phyloP scores from a whole-genome alignment of 1,284 basidiomycete species.

The Moniliophthora roreri region DNA sequence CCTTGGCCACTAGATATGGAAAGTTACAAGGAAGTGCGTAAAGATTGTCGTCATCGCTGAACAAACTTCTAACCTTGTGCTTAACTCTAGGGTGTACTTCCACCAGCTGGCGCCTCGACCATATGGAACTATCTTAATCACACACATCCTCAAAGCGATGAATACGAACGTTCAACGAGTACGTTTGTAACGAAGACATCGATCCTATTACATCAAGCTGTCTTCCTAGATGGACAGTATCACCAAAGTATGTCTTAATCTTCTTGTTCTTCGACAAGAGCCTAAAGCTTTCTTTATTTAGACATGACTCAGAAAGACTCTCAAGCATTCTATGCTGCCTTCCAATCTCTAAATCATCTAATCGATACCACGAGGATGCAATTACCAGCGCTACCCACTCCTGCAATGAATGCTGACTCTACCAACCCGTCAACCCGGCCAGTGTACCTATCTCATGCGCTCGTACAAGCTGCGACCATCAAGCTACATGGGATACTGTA shows the following conservation, averaged over 20 bases:
- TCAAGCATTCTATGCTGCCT: slow-evolving; percentile 34
- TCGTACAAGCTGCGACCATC: slow-evolving; percentile 41
- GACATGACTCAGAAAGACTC: slow-evolving; percentile 36
- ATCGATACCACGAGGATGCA: slow-evolving; percentile 36
- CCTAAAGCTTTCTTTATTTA: slow-evolving; percentile 15
- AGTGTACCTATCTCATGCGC: slow-evolving; percentile 37
- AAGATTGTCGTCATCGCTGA: not conserved
- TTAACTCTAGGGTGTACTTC: slow-evolving; percentile 11
- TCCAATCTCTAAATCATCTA: slow-evolving; percentile 37
- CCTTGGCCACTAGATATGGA: slow-evolving; percentile 19
- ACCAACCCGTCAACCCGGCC: slow-evolving; percentile 31
- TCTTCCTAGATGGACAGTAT: slow-evolving; percentile 40
- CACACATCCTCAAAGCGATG: slow-evolving; percentile 3
- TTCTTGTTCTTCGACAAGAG: slow-evolving; percentile 7
- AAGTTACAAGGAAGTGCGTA: slow-evolving; percentile 15
- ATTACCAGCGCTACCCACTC: slow-evolving; percentile 28
- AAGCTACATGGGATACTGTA: slow-evolving; percentile 43
- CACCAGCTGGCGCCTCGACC: slow-evolving; percentile 8
- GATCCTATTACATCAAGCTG: slow-evolving; percentile 40
- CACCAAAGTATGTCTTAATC: slow-evolving; percentile 32
- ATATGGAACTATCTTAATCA: slow-evolving; percentile 13
- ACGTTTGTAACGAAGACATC: slow-evolving; percentile 30
- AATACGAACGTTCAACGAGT: not conserved
- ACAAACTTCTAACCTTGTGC: not conserved
- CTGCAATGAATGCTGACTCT: slow-evolving; percentile 20